Base-by-base conservation (phyloP, 2,329 filamentous ascomycete species). In the Pochonia chlamydosporia region DNA sequence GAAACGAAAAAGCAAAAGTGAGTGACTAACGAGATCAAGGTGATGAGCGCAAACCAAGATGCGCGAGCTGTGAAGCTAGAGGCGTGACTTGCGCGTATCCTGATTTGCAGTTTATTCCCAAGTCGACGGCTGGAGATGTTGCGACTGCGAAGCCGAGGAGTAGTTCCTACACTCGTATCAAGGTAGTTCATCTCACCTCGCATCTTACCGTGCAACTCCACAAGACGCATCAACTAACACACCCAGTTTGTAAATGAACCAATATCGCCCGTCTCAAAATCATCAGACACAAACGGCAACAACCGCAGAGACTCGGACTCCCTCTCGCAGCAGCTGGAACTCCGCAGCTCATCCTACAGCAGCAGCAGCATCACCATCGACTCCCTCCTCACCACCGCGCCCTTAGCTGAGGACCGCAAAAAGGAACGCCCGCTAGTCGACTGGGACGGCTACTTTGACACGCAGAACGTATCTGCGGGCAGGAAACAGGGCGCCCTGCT, bases 401-500 rank as follows among this genome's bases (percentile, higher is more conserved):
- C 36, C 6, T 25, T 39, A n/a, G 28, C 20, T 13, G 36, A 46
- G 8, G 37, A 28, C 4, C 5, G 16, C 35, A 30, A 40, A 23
- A 21, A 28, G 14, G 40, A 50, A n/a, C 13, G 18, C 18, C 44
- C 44, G 1, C 35, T 47, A 9, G 48, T 54, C 2, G 50, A 46
- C 18, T 56, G 54, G 54, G 45, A 53, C 11, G 48, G 51, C 8
- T 56, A 56, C 41, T 56, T 56, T 20, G 41, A 50, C 9, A 50
- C 45, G 8, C 24, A 44, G 5, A 21, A 47, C 9, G 31, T 43
- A 8, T 49, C 51, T 3, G 21, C 39, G 6, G 31, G 26, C 5
- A 47, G 49, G 18, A 45, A 40, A 24, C 46, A 52, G 7, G 48
- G 44, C 16, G 53, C 50, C 1, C 35, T 52, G 10, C 37, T 56